phyloP scores from a whole-genome alignment of 805 yeast genomes.

The Candida boleticola region DNA sequence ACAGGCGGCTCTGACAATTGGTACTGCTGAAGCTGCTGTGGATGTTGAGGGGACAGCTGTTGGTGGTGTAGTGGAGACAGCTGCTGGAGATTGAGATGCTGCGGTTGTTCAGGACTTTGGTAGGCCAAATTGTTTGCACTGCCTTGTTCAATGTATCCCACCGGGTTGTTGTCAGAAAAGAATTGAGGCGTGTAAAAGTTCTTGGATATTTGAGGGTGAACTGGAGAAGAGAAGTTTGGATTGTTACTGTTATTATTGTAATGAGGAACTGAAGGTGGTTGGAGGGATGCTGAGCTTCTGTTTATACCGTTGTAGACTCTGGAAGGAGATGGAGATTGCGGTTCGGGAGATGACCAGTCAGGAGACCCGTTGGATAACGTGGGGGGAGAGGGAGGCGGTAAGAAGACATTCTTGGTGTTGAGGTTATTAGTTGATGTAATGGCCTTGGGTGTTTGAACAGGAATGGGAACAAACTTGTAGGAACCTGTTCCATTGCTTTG shows the following conservation, averaged over 20 bases:
- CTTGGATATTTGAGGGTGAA: slow-evolving; percentile 20
- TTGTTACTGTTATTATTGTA: slow-evolving; percentile 2
- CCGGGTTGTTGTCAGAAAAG: slow-evolving; percentile 30
- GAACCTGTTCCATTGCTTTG: not conserved
- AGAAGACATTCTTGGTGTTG: slow-evolving; percentile 19
- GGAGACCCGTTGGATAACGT: slow-evolving; percentile 34
- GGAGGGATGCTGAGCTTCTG: not conserved
- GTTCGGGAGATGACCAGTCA: slow-evolving; percentile 39
- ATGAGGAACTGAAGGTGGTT: not conserved
- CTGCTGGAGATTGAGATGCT: slow-evolving; percentile 12
- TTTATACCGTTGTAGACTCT: slow-evolving; percentile 6
- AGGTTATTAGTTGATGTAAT: not conserved
- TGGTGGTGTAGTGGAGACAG: not conserved
- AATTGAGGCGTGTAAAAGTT: slow-evolving; percentile 39
- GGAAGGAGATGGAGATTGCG: slow-evolving; percentile 35
- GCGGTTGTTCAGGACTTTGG: not conserved
- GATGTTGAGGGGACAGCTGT: not conserved
- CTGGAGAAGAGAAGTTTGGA: slow-evolving; percentile 20
- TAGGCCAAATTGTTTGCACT: not conserved
- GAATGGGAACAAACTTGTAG: slow-evolving; percentile 38
- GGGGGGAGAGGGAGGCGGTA: slow-evolving; percentile 40
- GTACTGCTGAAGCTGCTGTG: slow-evolving; percentile 4
- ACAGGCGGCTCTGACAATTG: slow-evolving; percentile 7
- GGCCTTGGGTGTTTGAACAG: slow-evolving; percentile 34
- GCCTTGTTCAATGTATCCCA: slow-evolving; percentile 1